Base-by-base conservation (phyloP, 75 land plant genomes). In the Gnetum montanum region DNA sequence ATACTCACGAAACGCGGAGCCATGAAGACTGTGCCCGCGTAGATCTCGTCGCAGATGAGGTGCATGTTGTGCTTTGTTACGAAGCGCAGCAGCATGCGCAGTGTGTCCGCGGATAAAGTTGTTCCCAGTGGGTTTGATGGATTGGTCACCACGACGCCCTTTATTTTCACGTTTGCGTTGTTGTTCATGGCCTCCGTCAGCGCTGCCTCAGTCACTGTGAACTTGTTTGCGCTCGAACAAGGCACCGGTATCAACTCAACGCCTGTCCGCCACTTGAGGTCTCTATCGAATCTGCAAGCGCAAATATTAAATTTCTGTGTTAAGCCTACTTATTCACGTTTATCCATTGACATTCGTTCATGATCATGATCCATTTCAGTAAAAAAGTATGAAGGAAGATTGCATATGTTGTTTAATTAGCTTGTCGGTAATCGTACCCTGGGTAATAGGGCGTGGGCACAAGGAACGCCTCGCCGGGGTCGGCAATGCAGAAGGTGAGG, bases 361-460 rank as follows among this genome's bases (percentile, higher is more conserved):
- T n/a, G n/a, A n/a, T n/a, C n/a, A n/a, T n/a, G n/a, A n/a, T n/a
- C n/a, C n/a, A n/a, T n/a, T n/a, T 40, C 83, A 74, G 73, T 23
- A 56, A 43, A 35, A 59, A 13, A 13, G 3, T 1, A 3, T 18
- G 34, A 30, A 37, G 25, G 24, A 34, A 56, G 26, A 1, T 23
- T 47, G 5, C 24, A 6, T 6, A 7, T 47, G 49, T 4, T 15
- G 24, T 6, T 6, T 20, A 6, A 25, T 47, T 47, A 20, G 24
- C 19, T 4, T 25, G 13, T 25, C 10, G 24, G 19, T 47, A 20
- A 19, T 20, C 49, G 23, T 75, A 83, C 87, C 82, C 88, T 50
- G 88, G 83, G 54, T 84, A 84, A 56, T 84, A 85, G 22, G 90
- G 90, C 22, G 90, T 67, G 10, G 90, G 90, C 25, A 81, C 68